Evolutionary conservation across 805 yeast genomes (phyloP), one percentile per base, ranked within the genome.

Genomic region (Yamadazyma akitaensis): DNA sequence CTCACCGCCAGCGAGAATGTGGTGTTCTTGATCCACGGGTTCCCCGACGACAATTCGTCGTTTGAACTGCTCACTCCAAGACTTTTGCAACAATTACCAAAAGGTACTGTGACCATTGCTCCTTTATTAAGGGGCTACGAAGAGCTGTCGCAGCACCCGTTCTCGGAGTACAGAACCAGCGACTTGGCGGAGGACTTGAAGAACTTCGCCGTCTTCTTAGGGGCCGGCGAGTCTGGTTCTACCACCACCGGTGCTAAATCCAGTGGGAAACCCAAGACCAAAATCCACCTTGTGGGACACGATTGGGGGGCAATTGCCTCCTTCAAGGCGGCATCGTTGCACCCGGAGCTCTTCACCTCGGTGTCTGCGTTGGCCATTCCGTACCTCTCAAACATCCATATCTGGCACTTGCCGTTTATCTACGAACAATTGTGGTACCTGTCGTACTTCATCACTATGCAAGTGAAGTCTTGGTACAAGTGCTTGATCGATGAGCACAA

Each of bases 241-340:
- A 38, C 21, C 19, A 38, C 40, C 30, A 26, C 33, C 26, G 41
- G 21, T 16, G 13, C 41, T 28, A 18, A 21, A 12, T 53, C 48
- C 16, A 49, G 56, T 14, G 67, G 70, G 2, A 7, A 21, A 21
- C 24, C 24, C 24, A 21, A 21, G 24, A 21, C 39, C 12, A 25
- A 26, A 12, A 65, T 70, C 10, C 73, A 70, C 50, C 46, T 71
- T 32, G 61, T 71, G 13, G 75, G 75, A 19, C 76, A 71, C 51
- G 76, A 71, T 53, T 71, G 76, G 76, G 76, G 76, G 17, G 74
- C 76, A 9, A 53, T 68, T 16, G 61, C 63, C 25, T 51, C 69
- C 6, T 68, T 59, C 53, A 67, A 67, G 48, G 55, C 70, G 2
- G 68, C 73, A 2, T 51, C 59, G 17, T 42, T 60, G 39, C 69